These are phyloP conservation scores for Dipodascopsis uninucleata DNA, from an alignment of 805 yeast species.

Conservation along the genomic window DNA sequence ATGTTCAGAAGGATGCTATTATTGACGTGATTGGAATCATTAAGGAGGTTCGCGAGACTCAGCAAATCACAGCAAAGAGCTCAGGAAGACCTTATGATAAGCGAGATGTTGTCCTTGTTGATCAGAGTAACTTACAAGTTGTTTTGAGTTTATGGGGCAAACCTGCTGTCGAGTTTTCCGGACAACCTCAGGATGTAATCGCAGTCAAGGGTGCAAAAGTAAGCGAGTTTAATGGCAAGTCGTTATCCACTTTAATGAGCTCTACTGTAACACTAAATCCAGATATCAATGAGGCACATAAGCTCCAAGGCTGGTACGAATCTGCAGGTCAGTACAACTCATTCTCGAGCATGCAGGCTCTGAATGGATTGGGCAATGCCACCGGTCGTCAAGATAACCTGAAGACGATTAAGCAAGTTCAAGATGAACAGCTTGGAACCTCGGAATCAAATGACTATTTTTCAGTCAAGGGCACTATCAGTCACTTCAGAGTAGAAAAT, in stretches of 20 bases:
- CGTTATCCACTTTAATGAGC: constrained; percentile 72
- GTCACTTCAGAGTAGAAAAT: constrained; percentile 66
- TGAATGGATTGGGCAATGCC: constrained; percentile 44
- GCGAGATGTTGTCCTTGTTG: constrained; percentile 84
- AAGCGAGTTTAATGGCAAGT: constrained; percentile 82
- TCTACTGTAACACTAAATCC: constrained; percentile 79
- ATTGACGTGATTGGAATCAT: constrained; percentile 87
- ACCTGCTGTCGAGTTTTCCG: constrained; percentile 70
- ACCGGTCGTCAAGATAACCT: constrained; percentile 51
- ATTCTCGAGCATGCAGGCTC: constrained; percentile 50
- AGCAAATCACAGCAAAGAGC: constrained; percentile 75
- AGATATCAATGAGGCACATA: constrained; percentile 81
- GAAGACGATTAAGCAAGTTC: constrained; percentile 62
- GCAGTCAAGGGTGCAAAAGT: constrained; percentile 90
- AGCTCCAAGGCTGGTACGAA: constrained; percentile 93
- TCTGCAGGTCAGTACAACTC: constrained; percentile 61
- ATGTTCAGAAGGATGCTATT: constrained; percentile 63
- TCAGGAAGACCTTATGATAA: constrained; percentile 91
- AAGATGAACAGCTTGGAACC: constrained; percentile 62
- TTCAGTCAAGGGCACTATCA: constrained; percentile 67
- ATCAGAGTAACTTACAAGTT: constrained; percentile 72
- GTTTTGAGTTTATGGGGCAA: constrained; percentile 88
- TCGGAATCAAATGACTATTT: constrained; percentile 79
- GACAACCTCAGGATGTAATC: constrained; percentile 68
- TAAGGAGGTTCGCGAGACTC: constrained; percentile 68